Percentiles rank a stretch among this genome's conserved stretches.
Conservation (phyloP, 148 eudicot genomes). For the Pharnaceum exiguum region DNA sequence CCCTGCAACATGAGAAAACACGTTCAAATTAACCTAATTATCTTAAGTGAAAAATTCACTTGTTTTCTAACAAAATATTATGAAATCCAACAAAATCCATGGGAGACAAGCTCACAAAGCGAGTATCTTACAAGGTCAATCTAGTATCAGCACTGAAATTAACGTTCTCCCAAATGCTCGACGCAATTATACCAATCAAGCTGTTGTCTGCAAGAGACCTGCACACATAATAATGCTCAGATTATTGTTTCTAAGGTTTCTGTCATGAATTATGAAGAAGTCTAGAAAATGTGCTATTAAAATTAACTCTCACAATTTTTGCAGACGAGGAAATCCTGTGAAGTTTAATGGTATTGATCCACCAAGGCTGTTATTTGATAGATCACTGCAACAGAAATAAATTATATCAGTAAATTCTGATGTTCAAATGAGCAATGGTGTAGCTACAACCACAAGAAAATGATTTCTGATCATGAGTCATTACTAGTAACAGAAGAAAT, state of each 20-base stretch:
- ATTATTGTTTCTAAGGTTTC: neutral
- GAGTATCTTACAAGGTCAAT: constrained; percentile 46
- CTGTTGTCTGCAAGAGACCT: constrained; percentile 52
- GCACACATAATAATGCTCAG: constrained; percentile 18
- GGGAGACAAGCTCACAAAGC: neutral
- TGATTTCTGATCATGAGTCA: neutral
- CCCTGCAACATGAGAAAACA: constrained; percentile 37
- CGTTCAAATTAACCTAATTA: neutral
- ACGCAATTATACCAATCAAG: constrained; percentile 56
- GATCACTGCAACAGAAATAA: constrained; percentile 37
- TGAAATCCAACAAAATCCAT: neutral
- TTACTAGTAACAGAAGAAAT: neutral
- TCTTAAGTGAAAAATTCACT: neutral
- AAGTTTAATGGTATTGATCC: constrained; percentile 52
- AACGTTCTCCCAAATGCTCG: constrained; percentile 53
- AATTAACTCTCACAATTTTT: constrained; percentile 43
- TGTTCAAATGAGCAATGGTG: neutral
- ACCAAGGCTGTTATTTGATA: constrained; percentile 48
- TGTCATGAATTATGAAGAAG: neutral
- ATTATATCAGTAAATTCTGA: neutral
- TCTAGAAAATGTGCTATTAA: neutral
- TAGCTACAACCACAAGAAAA: neutral
- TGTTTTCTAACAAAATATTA: too few relatives aligned
- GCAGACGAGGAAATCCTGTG: constrained; percentile 53
- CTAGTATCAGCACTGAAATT: constrained; percentile 25